Percentiles rank a stretch among this genome's conserved stretches.
phyloP scores from a whole-genome alignment of 163 green algal species.

The Scenedesmus sp. region DNA sequence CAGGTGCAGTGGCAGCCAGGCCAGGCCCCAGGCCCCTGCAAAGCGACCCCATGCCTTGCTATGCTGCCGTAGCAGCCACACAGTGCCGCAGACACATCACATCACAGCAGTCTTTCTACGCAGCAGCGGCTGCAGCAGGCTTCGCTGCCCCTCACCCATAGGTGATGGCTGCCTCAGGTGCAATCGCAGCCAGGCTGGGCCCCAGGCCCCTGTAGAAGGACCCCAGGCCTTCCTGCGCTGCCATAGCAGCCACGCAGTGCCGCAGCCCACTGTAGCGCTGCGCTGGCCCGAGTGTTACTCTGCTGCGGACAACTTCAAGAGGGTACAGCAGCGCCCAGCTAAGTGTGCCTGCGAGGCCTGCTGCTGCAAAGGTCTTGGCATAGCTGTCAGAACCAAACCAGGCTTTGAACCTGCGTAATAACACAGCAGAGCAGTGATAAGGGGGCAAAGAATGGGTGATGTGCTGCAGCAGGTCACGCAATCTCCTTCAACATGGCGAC shows the following conservation, averaged over 20 bases:
- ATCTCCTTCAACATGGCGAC: too few species aligned
- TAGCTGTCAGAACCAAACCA: constrained; percentile 32
- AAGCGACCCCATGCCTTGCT: constrained; percentile 72
- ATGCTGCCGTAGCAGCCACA: constrained; percentile 54
- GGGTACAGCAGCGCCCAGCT: constrained; percentile 87
- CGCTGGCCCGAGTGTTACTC: constrained; percentile 62
- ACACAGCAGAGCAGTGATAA: background rate
- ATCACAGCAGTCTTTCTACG: background rate
- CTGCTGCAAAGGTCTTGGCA: constrained; percentile 70
- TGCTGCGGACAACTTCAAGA: constrained; percentile 77
- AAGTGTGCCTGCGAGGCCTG: constrained; percentile 73
- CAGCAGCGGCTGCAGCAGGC: too few species aligned
- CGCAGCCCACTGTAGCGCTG: constrained; percentile 51
- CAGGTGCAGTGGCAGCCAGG: constrained; percentile 83
- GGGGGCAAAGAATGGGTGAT: too few species aligned
- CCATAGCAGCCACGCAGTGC: constrained; percentile 60
- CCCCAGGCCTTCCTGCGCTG: constrained; percentile 63
- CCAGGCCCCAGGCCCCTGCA: constrained; percentile 78
- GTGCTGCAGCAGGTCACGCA: too few species aligned
- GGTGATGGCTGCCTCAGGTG: constrained; percentile 89
- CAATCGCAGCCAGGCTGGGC: constrained; percentile 78
- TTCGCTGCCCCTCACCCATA: constrained; percentile 66
- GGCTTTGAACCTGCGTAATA: constrained; percentile 52
- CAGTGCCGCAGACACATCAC: constrained; percentile 48
- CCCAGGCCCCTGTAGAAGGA: constrained; percentile 81